Evolutionary conservation across 257 asterid species (phyloP), one percentile per base, ranked within the genome.

Genomic region (Catharanthus roseus): DNA sequence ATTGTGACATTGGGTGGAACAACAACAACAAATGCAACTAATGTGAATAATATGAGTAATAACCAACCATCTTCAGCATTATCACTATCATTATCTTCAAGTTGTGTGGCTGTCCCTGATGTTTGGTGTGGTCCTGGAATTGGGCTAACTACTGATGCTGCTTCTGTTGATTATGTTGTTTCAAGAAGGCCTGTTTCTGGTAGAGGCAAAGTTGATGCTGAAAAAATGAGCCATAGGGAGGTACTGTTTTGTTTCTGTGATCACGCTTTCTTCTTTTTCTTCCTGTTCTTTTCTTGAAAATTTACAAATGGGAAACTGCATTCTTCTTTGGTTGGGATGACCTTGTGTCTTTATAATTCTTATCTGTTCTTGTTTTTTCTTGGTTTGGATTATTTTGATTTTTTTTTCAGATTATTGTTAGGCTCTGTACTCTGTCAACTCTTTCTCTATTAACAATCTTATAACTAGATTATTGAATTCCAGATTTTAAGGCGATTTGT

Each of bases 81-180:
- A n/a, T 61, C 72, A 51, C 58, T 69, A 57, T 64, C 72, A 16
- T 45, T 73, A 44, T 66, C 82, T 53, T 74, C 82, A 10, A 78
- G 76, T 61, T 78, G 82, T 78, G 79, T 79, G 71, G 65, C 79
- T 70, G 87, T 67, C 56, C 90, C 95, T 69, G 98, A 92, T 86
- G 96, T 88, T 69, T 90, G 96, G 95, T 85, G 98, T 80, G 88
- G 88, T 42, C 90, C 96, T 66, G 93, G 95, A 34, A 81, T 85
- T 65, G 92, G 91, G 10, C 44, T 86, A 18, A 72, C 88, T 31
- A 84, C 87, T 26, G 95, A 85, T 79, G 95, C 96, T 53, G 85
- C 95, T 51, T 85, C 93, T 77, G 92, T 87, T 50, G 92, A 89
- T 80, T 85, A 86, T 80, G 93, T 88, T 50, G 92, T 88, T 85